Evolutionary conservation across 2,329 filamentous ascomycete species (phyloP).

Genomic region (Leptodontidium sp.): DNA sequence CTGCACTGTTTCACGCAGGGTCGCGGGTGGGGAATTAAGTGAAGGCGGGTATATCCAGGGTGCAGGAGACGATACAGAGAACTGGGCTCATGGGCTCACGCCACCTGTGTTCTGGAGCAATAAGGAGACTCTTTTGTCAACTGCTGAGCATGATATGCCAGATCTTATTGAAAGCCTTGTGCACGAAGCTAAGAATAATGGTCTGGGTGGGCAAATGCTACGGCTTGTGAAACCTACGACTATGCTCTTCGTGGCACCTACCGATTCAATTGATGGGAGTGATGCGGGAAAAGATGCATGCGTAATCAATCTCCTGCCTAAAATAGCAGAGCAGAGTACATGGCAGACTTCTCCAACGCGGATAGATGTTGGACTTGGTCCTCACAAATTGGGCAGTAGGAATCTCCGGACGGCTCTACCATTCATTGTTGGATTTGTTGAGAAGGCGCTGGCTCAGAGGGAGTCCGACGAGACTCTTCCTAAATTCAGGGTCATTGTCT

Average conservation of each 20-base stretch:
- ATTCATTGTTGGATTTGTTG: conserved; percentile 41
- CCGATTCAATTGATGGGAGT: conserved; percentile 28
- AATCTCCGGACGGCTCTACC: conserved; percentile 77
- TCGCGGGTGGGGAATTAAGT: conserved; percentile 72
- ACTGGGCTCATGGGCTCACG: conserved; percentile 86
- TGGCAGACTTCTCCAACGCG: conserved; percentile 50
- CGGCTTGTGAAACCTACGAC: conserved; percentile 43
- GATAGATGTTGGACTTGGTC: conserved; percentile 69
- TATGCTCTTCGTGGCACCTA: conserved; percentile 39
- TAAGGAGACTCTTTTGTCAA: conserved; percentile 63
- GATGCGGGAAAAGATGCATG: conserved; percentile 16
- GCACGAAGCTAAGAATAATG: conserved; percentile 26
- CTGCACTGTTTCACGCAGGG: conserved; percentile 82
- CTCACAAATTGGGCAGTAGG: conserved; percentile 82
- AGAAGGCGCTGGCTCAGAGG: conserved; percentile 27
- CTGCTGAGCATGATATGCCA: conserved; percentile 71
- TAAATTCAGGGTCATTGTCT: conserved; percentile 58
- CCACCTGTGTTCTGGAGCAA: conserved; percentile 83
- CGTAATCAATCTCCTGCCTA: conserved; percentile 53
- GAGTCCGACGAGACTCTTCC: background rate
- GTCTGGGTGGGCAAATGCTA: conserved; percentile 1
- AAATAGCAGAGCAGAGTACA: conserved; percentile 54
- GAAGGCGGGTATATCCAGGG: conserved; percentile 89
- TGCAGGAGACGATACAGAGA: conserved; percentile 93
- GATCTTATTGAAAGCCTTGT: conserved; percentile 58